Evolutionary conservation across 805 yeast species (phyloP).

Genomic region (Jamesozyma lodderae): DNA sequence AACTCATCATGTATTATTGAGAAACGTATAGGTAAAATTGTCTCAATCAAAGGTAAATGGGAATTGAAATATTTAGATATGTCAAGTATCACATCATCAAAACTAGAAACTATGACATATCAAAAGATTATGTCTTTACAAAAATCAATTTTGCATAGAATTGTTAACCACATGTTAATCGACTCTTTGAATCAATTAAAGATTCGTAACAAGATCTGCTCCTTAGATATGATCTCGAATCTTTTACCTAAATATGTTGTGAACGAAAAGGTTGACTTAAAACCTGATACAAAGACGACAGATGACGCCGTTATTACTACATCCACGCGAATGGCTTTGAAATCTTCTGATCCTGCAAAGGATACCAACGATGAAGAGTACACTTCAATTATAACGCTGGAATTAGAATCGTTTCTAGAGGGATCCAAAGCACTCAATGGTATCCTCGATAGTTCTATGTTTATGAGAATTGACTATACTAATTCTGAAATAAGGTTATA

Average conservation of each 20-base stretch:
- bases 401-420: conserved; percentile 26
- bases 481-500: conserved; percentile 23
- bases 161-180: conserved; percentile 30
- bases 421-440: conserved; percentile 23
- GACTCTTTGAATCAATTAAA: conserved; percentile 29
- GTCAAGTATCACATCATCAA: conserved; percentile 17
- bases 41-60: conserved; percentile 28
- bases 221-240: conserved; percentile 9
- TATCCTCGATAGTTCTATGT: conserved; percentile 26
- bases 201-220: conserved; percentile 23
- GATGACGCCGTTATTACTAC: background rate
- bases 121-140: conserved; percentile 27
- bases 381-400: conserved; percentile 23
- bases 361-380: conserved; percentile 6
- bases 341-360: background rate
- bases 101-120: conserved; percentile 28
- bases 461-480: conserved; percentile 26
- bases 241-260: conserved; percentile 20
- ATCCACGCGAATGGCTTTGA: background rate
- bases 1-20: conserved; percentile 27
- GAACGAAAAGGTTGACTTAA: conserved; percentile 6
- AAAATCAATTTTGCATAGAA: conserved; percentile 26
- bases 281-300: background rate
- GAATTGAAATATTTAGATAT: conserved; percentile 25
- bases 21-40: conserved; percentile 28